phyloP scores from a whole-genome alignment of 2,329 filamentous ascomycete genomes.

The Aspergillus fumigatiaffinis region DNA sequence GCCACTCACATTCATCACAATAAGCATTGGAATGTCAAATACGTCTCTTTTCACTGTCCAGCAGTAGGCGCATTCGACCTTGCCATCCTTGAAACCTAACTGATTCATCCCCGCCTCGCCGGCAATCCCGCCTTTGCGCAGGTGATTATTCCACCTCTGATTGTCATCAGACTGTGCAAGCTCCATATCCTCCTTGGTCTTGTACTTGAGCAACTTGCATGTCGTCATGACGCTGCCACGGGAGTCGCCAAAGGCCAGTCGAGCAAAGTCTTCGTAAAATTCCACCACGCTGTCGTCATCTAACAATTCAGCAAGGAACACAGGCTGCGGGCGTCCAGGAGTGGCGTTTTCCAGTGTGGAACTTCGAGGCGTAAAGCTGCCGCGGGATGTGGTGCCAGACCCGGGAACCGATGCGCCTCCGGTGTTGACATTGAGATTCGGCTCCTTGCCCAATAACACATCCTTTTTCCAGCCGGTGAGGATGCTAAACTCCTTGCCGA shows the following conservation, averaged over 20 bases:
- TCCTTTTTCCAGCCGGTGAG: conserved; percentile 92
- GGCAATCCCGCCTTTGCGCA: conserved; percentile 44
- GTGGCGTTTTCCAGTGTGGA: conserved; percentile 30
- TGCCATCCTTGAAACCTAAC: conserved; percentile 76
- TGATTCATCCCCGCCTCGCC: conserved; percentile 68
- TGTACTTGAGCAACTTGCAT: conserved; percentile 87
- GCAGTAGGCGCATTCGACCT: conserved; percentile 91
- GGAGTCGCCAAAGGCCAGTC: conserved; percentile 87
- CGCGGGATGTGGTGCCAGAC: conserved; percentile 42
- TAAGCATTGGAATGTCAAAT: conserved; percentile 97
- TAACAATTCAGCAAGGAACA: conserved; percentile 87
- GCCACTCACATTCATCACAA: conserved; percentile 92
- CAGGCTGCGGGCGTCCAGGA: conserved; percentile 62
- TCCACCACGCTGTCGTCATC: conserved; percentile 91
- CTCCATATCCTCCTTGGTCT: conserved; percentile 60
- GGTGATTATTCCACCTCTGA: conserved; percentile 40
- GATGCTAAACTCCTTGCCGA: conserved; percentile 95
- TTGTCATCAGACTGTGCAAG: conserved; percentile 45
- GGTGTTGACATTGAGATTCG: conserved; percentile 82
- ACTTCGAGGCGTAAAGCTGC: conserved; percentile 48
- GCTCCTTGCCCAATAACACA: conserved; percentile 78
- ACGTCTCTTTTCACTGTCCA: conserved; percentile 97
- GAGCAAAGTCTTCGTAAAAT: conserved; percentile 93
- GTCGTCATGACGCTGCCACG: conserved; percentile 77
- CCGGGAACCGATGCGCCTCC: conserved; percentile 46